Evolutionary conservation across 2,329 filamentous ascomycete genomes (phyloP), one percentile per base, ranked within the genome.

Genomic region (Xylaria sp.): DNA sequence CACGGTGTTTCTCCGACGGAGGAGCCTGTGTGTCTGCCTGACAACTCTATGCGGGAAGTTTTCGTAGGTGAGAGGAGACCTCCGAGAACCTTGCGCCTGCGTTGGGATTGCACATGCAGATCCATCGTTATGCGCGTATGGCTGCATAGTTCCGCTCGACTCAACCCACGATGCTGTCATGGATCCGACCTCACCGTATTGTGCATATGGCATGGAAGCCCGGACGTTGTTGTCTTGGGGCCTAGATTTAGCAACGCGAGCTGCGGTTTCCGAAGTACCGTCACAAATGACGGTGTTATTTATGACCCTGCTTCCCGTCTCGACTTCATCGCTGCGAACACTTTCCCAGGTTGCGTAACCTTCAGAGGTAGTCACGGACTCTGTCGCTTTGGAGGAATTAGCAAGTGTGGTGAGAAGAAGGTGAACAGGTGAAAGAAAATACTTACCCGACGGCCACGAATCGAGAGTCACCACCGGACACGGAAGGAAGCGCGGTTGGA

Each of bases 281-380:
- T 34, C 29, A 13, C 29, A 34, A 38, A 67, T 61, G 16, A 62
- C 52, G n/a, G 62, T 56, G 1, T 51, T 52, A 16, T 61, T 59
- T n/a, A 63, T 39, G 2, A 61, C 45, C 29, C 22, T 58, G 18
- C 45, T 52, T 6, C 42, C 39, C 13, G 54, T 50, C 2, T 51
- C 48, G 13, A 51, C 43, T 17, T 57, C 55, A 13, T n/a, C 39
- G 7, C 52, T 56, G 50, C 34, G 41, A 40, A 18, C 24, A 34
- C 18, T 39, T 6, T 44, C 9, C 54, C 52, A 52, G 18, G 39
- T n/a, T n/a, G n/a, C n/a, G n/a, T n/a, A 26, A 44, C 18, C 5
- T 54, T 29, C 26, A 43, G n/a, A n/a, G n/a, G 37, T 24, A 22
- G 19, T 1, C 9, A 11, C 18, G 13, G 18, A 2, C 7, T 11